phyloP scores from a whole-genome alignment of 805 yeast genomes.

The Candida ovalis region DNA sequence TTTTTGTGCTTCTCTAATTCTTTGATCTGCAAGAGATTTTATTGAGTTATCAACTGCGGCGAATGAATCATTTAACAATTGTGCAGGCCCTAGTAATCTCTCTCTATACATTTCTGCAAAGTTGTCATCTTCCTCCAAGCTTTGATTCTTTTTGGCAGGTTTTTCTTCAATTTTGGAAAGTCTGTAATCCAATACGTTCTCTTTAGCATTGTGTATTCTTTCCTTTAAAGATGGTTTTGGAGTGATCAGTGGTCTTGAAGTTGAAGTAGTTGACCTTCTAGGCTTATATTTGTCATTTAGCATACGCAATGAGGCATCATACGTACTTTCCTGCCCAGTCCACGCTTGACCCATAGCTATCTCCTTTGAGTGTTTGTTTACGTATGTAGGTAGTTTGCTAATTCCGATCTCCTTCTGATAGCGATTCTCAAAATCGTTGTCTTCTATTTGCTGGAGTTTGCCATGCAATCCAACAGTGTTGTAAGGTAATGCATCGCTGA shows the following conservation, averaged over 20 bases:
- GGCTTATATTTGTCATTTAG: constrained; percentile 49
- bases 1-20: constrained; percentile 68
- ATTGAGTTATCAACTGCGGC: constrained; percentile 47
- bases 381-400: constrained; percentile 40
- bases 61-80: constrained; percentile 40
- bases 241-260: constrained; percentile 9
- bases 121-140: constrained; percentile 37
- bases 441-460: constrained; percentile 29
- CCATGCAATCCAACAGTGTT: constrained; percentile 18
- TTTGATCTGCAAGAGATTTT: constrained; percentile 66
- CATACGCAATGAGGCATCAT: constrained; percentile 52
- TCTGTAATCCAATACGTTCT: constrained; percentile 60
- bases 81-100: constrained; percentile 54
- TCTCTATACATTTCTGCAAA: constrained; percentile 63
- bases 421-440: constrained; percentile 32
- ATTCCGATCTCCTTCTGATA: constrained; percentile 39
- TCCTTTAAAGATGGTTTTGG: constrained; percentile 25
- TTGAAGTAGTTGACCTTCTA: constrained; percentile 5
- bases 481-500: constrained; percentile 24
- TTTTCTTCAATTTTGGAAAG: constrained; percentile 38
- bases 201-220: constrained; percentile 59
- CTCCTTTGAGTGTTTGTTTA: constrained; percentile 41
- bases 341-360: constrained; percentile 53
- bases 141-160: constrained; percentile 11
- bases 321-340: constrained; percentile 49